Conservation (phyloP, 2,329 filamentous ascomycete species). For the Aspergillus calidoustus region DNA sequence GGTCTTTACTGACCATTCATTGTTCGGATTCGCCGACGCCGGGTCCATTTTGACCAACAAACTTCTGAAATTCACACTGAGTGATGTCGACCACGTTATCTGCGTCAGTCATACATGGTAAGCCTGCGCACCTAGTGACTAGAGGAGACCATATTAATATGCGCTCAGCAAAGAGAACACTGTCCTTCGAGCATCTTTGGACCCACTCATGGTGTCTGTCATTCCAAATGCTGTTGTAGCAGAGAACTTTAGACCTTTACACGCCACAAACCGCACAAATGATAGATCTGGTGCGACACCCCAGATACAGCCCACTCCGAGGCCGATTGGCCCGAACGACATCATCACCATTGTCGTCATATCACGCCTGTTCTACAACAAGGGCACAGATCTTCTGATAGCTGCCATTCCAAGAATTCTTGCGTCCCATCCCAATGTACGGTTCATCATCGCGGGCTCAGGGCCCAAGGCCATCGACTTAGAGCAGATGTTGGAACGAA, state of each 20-base stretch:
- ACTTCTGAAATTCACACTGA: conserved; percentile 91
- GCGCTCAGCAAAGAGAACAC: conserved; percentile 88
- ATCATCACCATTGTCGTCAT: conserved; percentile 96
- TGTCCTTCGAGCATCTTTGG: conserved; percentile 87
- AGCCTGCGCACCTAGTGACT: background rate
- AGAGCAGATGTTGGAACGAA: conserved; percentile 96
- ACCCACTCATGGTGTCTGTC: conserved; percentile 95
- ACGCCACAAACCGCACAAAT: conserved; percentile 50
- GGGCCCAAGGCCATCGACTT: conserved; percentile 97
- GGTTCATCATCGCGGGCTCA: conserved; percentile 94
- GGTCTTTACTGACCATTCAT: conserved; percentile 95
- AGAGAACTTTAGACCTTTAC: conserved; percentile 85
- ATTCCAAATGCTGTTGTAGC: conserved; percentile 98
- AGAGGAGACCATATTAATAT: conserved; percentile 13
- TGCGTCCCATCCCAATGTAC: conserved; percentile 85
- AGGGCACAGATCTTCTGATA: conserved; percentile 95
- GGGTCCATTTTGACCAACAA: conserved; percentile 97
- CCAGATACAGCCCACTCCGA: conserved; percentile 59
- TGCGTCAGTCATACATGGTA: conserved; percentile 98
- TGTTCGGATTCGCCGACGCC: conserved; percentile 97
- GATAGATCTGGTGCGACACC: conserved; percentile 30
- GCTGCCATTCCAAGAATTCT: conserved; percentile 93
- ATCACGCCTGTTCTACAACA: conserved; percentile 97
- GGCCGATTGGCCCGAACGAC: conserved; percentile 77
- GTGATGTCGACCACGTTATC: conserved; percentile 97